phyloP scores from a whole-genome alignment of 306 rosid genomes.

The Rubus idaeus region DNA sequence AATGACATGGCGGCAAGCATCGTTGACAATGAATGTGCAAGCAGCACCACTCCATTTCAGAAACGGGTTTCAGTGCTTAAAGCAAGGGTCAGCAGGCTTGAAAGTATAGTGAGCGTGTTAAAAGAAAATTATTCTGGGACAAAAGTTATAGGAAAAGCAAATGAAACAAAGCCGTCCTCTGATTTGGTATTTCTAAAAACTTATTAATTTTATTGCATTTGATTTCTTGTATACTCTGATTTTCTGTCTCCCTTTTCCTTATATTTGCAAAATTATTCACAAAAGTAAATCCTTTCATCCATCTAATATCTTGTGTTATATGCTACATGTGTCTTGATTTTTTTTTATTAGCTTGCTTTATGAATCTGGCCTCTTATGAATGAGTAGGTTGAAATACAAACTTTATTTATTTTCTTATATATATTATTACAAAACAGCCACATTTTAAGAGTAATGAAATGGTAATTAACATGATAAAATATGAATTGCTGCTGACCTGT shows the following conservation, averaged over 20 bases:
- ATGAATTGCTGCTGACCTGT: not conserved
- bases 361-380: not conserved
- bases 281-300: not conserved
- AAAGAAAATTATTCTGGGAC: not conserved
- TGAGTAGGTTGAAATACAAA: not conserved
- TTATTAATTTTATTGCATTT: not conserved
- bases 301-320: no score
- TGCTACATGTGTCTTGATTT: not conserved
- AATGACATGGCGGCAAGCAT: not conserved
- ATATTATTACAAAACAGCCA: not conserved
- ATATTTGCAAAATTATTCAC: not conserved
- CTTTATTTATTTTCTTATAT: not conserved
- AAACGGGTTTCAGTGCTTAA: not conserved
- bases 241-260: not conserved
- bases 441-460: not conserved
- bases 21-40: not conserved
- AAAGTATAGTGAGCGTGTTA: not conserved
- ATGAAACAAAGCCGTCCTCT: not conserved
- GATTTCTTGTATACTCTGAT: not conserved
- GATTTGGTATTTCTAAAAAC: not conserved
- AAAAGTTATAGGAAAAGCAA: not conserved
- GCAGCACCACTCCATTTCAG: not conserved
- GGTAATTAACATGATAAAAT: not conserved
- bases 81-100: slow-evolving; percentile 10
- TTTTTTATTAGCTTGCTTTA: not conserved